Conservation (phyloP, 2,329 filamentous ascomycete genomes). For the Fusarium graminum region DNA sequence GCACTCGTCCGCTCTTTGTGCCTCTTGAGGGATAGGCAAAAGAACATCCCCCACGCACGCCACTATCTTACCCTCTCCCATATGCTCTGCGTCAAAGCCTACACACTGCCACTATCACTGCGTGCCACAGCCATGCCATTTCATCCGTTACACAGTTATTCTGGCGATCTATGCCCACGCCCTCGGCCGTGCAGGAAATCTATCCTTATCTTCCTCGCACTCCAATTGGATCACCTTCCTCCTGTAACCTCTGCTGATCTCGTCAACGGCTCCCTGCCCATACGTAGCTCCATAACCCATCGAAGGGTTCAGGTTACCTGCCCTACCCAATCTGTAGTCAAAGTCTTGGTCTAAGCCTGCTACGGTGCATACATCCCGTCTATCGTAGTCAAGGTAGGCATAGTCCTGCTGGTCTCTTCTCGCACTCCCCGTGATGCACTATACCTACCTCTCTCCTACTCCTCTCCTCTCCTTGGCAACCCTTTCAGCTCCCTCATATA, state of each 20-base stretch:
- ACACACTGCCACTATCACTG: conserved; percentile 9
- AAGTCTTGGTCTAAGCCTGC: conserved; percentile 28
- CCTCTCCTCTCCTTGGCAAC: conserved; percentile 33
- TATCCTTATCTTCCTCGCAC: conserved; percentile 10
- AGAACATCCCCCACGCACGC: conserved; percentile 44
- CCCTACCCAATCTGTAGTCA: conserved; percentile 33
- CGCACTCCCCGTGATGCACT: conserved; percentile 40
- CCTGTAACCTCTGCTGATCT: conserved; percentile 44
- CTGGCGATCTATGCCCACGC: conserved; percentile 35
- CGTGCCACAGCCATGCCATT: conserved; percentile 17
- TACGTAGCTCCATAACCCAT: conserved; percentile 34
- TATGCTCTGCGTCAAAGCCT: conserved; percentile 25
- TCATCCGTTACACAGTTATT: conserved; percentile 19
- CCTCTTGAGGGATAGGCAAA: conserved; percentile 27
- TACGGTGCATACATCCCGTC: conserved; percentile 16
- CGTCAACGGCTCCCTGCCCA: conserved; percentile 38
- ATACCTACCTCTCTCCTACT: conserved; percentile 31
- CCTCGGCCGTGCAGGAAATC: conserved; percentile 27
- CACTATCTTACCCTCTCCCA: conserved; percentile 40
- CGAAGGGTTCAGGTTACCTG: conserved; percentile 24
- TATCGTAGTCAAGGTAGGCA: conserved; percentile 7
- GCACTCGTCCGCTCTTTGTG: conserved; percentile 20
- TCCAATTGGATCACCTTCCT: conserved; percentile 28
- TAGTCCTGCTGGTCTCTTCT: conserved; percentile 29
- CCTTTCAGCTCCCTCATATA: conserved; percentile 40